These are phyloP conservation scores for Mortierella sp. DNA, from an alignment of 371 early-diverging fungal genomes.

Conservation along the genomic window DNA sequence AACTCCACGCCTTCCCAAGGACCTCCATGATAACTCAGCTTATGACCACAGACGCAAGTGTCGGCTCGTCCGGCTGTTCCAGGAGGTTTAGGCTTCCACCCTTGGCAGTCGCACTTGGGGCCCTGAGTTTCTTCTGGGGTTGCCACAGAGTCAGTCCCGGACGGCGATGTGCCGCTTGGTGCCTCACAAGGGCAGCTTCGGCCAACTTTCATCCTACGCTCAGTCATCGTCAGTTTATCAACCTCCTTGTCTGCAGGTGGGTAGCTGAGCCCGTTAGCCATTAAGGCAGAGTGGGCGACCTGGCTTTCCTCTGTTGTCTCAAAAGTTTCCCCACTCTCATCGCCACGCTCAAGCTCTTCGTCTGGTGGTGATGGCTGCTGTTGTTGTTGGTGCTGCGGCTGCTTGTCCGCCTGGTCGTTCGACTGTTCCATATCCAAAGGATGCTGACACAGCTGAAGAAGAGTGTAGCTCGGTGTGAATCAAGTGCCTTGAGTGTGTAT, in stretches of 20 bases:
- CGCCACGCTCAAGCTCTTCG: slow-evolving; percentile 15
- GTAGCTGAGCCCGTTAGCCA: slow-evolving; percentile 32
- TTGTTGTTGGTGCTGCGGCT: slow-evolving; percentile 26
- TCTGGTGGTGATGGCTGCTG: slow-evolving; percentile 42
- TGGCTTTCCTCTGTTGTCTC: slow-evolving; percentile 12
- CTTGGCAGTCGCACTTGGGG: slow-evolving; percentile 54
- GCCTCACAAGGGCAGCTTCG: slow-evolving; percentile 62
- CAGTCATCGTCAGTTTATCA: slow-evolving; percentile 49
- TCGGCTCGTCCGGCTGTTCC: slow-evolving; percentile 32
- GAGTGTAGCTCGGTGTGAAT: too few species aligned
- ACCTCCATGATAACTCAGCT: slow-evolving; percentile 56
- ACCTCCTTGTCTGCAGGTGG: slow-evolving; percentile 49
- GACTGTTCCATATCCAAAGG: slow-evolving; percentile 21
- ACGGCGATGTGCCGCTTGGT: not conserved
- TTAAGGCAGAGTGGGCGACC: slow-evolving; percentile 7
- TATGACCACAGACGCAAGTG: slow-evolving; percentile 60
- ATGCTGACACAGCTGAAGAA: not conserved
- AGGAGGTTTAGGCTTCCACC: slow-evolving; percentile 53
- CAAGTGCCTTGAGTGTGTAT: too few species aligned
- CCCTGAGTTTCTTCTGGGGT: slow-evolving; percentile 8
- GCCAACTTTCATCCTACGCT: slow-evolving; percentile 59
- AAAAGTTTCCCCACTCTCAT: slow-evolving; percentile 7
- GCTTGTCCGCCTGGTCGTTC: slow-evolving; percentile 16
- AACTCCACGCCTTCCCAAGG: slow-evolving; percentile 58
- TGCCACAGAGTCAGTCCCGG: slow-evolving; percentile 7